Evolutionary conservation across 768 basidiomycete genomes (phyloP), one percentile per base, ranked within the genome.

Genomic region (Suillus clintonianus): DNA sequence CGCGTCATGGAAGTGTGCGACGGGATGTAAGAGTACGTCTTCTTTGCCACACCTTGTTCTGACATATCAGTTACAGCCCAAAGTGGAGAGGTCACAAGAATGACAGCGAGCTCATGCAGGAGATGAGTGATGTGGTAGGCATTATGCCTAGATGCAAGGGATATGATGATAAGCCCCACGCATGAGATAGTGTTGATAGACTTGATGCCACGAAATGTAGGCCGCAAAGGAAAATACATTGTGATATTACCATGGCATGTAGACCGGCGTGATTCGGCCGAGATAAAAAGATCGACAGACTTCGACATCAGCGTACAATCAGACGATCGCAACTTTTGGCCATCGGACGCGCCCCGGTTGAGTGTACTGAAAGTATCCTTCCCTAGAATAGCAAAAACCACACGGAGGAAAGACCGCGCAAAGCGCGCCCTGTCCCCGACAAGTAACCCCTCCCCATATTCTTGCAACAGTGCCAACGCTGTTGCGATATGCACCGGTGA

Each of bases 401-500:
- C 81, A 3, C 79, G 81, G 57, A 86, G 82, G 70, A 93, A 92
- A 0, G 83, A 82, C 27, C 78, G 64, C 64, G 75, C 72, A 71
- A 88, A 92, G 22, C 85, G 77, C 32, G 85, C 83, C 1, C 75
- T 79, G 5, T 80, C 74, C 2, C 71, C 76, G 5, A 74, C 75
- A 43, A 92, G 74, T 36, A 90, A 73, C 60, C 90, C 86, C 47
- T 80, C 83, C 86, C 90, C n/a, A 92, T 55, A 88, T 81, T 39
- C 72, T 75, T 8, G 88, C 89, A 15, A 92, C 81, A 58, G 81
- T 76, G 47, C 74, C 70, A 24, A 90, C 83, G 37, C 81, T 77
- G 74, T 92, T 92, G 59, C 79, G 79, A 76, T 91, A 92, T 2
- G 89, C 90, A 2, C 91, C 91, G 1, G 90, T 91, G 15, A 91